Evolutionary conservation across 441 rosid genomes (phyloP).

Genomic region (Euphorbia celastroides): DNA sequence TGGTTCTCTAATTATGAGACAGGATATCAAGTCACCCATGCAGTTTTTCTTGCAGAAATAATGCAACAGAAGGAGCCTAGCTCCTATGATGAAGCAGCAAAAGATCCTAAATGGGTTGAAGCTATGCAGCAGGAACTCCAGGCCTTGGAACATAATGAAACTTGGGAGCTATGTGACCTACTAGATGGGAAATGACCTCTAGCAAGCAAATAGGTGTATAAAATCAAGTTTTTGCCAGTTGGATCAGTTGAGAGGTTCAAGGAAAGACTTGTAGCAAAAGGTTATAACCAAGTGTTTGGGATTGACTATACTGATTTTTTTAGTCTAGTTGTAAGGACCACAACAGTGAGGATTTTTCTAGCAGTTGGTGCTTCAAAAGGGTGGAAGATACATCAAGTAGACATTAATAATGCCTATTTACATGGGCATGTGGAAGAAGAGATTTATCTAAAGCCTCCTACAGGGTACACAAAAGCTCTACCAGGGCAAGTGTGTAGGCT

Average conservation of each 20-base stretch:
- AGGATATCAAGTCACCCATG: too few relatives aligned
- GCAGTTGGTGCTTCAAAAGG: not conserved
- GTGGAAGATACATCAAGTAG: not conserved
- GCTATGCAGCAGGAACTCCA: not conserved
- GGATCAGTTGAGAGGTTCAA: not conserved
- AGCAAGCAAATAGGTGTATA: not conserved
- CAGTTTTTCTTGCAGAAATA: too few relatives aligned
- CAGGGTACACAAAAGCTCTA: not conserved
- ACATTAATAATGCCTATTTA: not conserved
- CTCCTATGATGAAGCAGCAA: not conserved
- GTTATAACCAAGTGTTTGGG: not conserved
- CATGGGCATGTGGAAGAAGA: not conserved
- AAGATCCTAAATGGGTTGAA: not conserved
- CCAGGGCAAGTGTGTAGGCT: not conserved
- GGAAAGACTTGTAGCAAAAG: not conserved
- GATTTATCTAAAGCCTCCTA: not conserved
- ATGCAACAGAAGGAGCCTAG: not conserved
- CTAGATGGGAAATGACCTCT: not conserved
- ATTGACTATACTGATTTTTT: not conserved
- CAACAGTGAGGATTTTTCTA: not conserved
- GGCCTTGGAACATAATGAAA: not conserved
- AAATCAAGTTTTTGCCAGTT: not conserved
- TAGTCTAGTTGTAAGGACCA: not conserved
- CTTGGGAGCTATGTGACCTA: not conserved
- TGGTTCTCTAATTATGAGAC: too few relatives aligned